phyloP scores from a whole-genome alignment of 169 alveolate species.

The Plasmodium inui region DNA sequence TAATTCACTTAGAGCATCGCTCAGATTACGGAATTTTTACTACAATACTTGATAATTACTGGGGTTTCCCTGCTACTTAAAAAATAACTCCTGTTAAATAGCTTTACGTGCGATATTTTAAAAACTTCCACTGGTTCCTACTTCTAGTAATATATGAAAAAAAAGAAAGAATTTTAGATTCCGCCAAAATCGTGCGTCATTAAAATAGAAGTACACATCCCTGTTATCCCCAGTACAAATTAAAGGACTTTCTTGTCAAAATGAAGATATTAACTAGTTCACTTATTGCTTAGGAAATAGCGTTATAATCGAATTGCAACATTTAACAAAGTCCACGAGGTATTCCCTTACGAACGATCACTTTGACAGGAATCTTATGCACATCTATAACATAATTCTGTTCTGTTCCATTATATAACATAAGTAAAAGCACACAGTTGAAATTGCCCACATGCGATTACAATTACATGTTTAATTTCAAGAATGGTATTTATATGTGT shows the following conservation, averaged over 20 bases:
- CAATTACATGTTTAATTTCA: neutral
- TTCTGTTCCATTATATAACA: neutral
- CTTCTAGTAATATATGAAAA: neutral
- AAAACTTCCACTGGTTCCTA: neutral
- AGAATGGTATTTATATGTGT: neutral
- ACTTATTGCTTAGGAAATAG: neutral
- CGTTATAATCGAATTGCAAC: neutral
- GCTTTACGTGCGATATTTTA: neutral
- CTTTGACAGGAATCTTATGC: no score
- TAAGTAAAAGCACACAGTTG: neutral
- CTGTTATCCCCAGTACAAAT: no score
- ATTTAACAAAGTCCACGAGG: neutral
- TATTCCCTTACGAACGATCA: neutral
- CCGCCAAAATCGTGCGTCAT: neutral
- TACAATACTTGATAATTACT: no score
- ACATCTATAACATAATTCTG: no score
- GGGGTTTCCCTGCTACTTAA: neutral
- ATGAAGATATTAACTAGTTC: neutral
- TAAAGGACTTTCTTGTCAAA: neutral
- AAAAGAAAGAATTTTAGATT: neutral
- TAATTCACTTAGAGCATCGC: neutral
- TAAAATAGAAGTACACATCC: neutral
- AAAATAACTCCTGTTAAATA: neutral
- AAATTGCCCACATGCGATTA: neutral
- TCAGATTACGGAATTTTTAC: neutral